A percentile compares a stretch with the other conserved stretches of the same genome.
Conservation (phyloP, 805 yeast genomes). For the Candida andamanensis region DNA sequence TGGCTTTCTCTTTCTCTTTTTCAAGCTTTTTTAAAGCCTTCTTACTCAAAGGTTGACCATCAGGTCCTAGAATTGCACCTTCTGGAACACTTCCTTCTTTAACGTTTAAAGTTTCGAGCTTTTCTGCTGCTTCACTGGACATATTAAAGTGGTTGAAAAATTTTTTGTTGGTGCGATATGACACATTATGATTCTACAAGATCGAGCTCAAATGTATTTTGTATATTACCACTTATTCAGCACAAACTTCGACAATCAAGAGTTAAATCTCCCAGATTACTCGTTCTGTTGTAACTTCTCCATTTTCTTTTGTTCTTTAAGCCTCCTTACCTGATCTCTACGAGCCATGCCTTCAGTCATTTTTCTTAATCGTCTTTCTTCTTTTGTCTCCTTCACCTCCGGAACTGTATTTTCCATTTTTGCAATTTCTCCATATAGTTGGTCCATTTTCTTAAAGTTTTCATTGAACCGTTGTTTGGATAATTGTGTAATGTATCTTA, state of each 20-base stretch:
- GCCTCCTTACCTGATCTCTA: conserved; percentile 18
- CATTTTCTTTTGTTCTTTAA: conserved; percentile 7
- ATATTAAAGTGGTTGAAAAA: conserved; percentile 5
- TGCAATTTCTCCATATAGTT: conserved; percentile 41
- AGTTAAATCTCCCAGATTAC: too few relatives aligned
- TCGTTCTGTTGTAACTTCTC: conserved; percentile 5
- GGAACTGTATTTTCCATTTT: conserved; percentile 14
- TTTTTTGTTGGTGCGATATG: too few relatives aligned
- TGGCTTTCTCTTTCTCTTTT: conserved; percentile 88
- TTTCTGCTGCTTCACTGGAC: conserved; percentile 19
- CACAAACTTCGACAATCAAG: too few relatives aligned
- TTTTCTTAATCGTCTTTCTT: conserved; percentile 51
- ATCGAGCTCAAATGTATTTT: too few relatives aligned
- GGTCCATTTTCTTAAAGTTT: conserved; percentile 53
- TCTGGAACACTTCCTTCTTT: conserved; percentile 6
- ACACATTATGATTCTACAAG: too few relatives aligned
- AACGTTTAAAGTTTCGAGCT: conserved; percentile 13
- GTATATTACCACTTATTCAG: too few relatives aligned
- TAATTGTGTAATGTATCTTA: conserved; percentile 47
- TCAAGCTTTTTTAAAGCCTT: conserved; percentile 93
- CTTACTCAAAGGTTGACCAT: conserved; percentile 85
- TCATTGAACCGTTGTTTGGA: conserved; percentile 63
- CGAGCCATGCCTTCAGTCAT: conserved; percentile 46
- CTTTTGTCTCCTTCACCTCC: conserved; percentile 43
- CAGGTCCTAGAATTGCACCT: conserved; percentile 45